Percentiles rank a stretch among this genome's conserved stretches.
Evolutionary conservation across 2,329 filamentous ascomycete genomes (phyloP).

Genomic region (Fusarium tjaetaba): DNA sequence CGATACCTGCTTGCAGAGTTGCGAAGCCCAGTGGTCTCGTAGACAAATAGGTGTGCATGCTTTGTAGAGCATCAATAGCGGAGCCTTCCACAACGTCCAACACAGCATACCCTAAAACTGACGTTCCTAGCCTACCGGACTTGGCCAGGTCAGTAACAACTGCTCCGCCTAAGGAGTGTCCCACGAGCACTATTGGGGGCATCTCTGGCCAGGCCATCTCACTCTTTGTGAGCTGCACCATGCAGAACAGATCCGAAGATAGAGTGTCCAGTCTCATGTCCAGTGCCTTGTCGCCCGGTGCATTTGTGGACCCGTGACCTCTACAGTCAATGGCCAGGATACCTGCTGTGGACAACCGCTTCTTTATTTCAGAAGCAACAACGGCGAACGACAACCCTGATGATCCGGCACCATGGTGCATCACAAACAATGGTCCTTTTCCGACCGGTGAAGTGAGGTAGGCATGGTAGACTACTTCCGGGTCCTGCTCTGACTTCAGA

Average conservation of each 20-base stretch:
- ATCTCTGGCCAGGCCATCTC: slow-evolving; percentile 78
- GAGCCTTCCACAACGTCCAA: slow-evolving; percentile 96
- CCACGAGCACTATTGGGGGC: slow-evolving; percentile 83
- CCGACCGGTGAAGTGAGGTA: slow-evolving; percentile 86
- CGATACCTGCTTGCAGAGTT: slow-evolving; percentile 81
- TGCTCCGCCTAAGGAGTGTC: slow-evolving; percentile 92
- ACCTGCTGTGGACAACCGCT: slow-evolving; percentile 80
- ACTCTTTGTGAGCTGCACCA: slow-evolving; percentile 72
- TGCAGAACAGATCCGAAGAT: slow-evolving; percentile 74
- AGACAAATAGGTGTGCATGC: slow-evolving; percentile 92
- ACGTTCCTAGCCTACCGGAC: slow-evolving; percentile 69
- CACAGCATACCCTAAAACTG: slow-evolving; percentile 85
- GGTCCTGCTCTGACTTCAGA: slow-evolving; percentile 62
- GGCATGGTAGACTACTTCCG: slow-evolving; percentile 76
- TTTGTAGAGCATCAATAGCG: slow-evolving; percentile 91
- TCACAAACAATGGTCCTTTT: slow-evolving; percentile 85
- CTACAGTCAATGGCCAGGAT: slow-evolving; percentile 87
- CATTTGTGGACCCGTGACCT: slow-evolving; percentile 81
- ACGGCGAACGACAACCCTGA: slow-evolving; percentile 92
- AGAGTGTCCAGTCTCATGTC: slow-evolving; percentile 81
- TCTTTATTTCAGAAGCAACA: slow-evolving; percentile 79
- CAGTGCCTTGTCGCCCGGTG: slow-evolving; percentile 52
- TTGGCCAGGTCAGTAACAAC: slow-evolving; percentile 87
- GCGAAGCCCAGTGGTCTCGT: slow-evolving; percentile 82
- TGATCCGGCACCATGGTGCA: slow-evolving; percentile 94